Conservation (phyloP, 306 rosid species). For the Pueraria montana region DNA sequence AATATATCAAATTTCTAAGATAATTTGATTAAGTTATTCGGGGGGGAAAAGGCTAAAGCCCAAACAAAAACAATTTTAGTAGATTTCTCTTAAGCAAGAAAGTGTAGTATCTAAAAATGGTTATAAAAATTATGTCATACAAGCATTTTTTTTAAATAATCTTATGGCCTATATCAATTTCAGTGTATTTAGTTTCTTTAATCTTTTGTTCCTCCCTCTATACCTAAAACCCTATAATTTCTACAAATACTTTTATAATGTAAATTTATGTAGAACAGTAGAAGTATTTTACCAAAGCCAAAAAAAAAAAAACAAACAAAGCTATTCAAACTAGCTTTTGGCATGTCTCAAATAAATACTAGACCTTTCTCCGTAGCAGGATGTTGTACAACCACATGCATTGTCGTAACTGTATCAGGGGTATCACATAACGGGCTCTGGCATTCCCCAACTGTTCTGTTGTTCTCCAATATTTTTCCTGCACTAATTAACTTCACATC, state of each 20-base stretch:
- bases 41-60: neutral
- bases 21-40: neutral
- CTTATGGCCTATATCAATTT: neutral
- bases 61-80: neutral
- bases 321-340: conserved; percentile 12
- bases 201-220: neutral
- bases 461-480: conserved; percentile 89
- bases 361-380: conserved; percentile 83
- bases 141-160: neutral
- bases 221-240: neutral
- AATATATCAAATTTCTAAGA: neutral
- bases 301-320: neutral
- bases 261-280: neutral
- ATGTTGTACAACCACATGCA: conserved; percentile 93
- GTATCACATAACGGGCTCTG: conserved; percentile 83
- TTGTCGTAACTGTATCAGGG: conserved; percentile 88
- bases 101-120: neutral
- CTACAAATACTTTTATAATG: neutral
- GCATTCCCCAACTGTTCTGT: conserved; percentile 89
- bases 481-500: conserved; percentile 93
- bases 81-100: neutral
- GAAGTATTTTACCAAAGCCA: neutral
- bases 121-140: neutral
- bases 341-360: conserved; percentile 26
- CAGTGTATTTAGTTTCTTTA: neutral